Evolutionary conservation across 2,329 filamentous ascomycete genomes (phyloP).

Genomic region (Volutella citrinella): DNA sequence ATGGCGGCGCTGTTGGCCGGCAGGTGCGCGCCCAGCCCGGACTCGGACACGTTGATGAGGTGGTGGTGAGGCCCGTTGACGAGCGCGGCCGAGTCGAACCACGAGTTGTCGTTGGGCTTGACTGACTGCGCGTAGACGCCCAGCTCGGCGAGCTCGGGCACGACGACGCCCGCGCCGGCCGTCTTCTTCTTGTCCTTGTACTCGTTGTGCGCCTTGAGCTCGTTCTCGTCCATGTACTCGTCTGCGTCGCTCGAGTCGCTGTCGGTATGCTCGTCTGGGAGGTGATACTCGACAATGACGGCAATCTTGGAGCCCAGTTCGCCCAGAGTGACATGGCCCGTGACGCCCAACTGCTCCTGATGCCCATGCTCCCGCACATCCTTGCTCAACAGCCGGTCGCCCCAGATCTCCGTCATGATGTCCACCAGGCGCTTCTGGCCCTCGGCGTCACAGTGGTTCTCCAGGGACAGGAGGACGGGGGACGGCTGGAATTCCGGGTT

Average conservation of each 20-base stretch:
- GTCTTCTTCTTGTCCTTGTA: slow-evolving; percentile 55
- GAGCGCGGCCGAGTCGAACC: slow-evolving; percentile 51
- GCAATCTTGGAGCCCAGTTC: slow-evolving; percentile 62
- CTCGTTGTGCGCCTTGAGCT: slow-evolving; percentile 43
- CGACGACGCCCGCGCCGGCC: slow-evolving; percentile 46
- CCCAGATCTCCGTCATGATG: slow-evolving; percentile 65
- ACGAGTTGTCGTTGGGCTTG: slow-evolving; percentile 63
- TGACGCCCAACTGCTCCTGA: slow-evolving; percentile 48
- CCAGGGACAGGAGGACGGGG: slow-evolving; percentile 62
- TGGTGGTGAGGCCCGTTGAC: slow-evolving; percentile 61
- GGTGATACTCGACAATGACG: slow-evolving; percentile 66
- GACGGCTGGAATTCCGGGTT: slow-evolving; percentile 42
- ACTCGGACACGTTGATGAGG: slow-evolving; percentile 68
- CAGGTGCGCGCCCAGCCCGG: slow-evolving; percentile 51
- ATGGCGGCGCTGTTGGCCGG: slow-evolving; percentile 46
- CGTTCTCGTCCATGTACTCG: slow-evolving; percentile 41
- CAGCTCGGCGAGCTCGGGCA: slow-evolving; percentile 62
- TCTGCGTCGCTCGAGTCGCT: slow-evolving; percentile 36
- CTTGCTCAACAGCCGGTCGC: slow-evolving; percentile 56
- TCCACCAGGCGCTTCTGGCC: slow-evolving; percentile 60
- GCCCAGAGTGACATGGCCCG: slow-evolving; percentile 53
- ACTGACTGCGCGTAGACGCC: slow-evolving; percentile 70
- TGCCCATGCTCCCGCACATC: slow-evolving; percentile 55
- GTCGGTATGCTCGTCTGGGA: slow-evolving; percentile 48
- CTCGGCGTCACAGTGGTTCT: slow-evolving; percentile 61